Conservation (phyloP, 73 alveolate genomes). For the Uronychia binucleata region DNA sequence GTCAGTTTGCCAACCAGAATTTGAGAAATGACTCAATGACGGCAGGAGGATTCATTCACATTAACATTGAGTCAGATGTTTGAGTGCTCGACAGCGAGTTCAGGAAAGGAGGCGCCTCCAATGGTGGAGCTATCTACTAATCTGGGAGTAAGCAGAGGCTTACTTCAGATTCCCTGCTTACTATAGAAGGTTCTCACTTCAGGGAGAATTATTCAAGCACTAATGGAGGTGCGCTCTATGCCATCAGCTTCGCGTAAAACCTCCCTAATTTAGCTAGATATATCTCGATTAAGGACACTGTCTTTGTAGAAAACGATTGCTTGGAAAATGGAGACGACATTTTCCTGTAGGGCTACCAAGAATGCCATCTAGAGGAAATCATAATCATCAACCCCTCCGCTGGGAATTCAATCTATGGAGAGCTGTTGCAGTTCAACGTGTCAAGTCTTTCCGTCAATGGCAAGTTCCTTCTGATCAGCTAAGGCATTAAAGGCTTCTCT, state of each 20-base stretch:
- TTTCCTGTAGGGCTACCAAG: neutral
- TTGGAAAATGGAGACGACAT: neutral
- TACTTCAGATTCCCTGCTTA: neutral
- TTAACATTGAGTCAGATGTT: neutral
- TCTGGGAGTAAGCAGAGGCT: slow-evolving; percentile 5
- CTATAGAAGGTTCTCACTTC: neutral
- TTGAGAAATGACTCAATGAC: neutral
- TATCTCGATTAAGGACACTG: neutral
- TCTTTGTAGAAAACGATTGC: no score
- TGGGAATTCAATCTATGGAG: neutral
- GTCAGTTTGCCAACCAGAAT: neutral
- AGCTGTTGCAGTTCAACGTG: neutral
- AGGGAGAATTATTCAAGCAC: neutral
- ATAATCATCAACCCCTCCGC: neutral
- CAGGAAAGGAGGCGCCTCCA: slow-evolving; percentile 11
- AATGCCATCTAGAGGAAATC: neutral
- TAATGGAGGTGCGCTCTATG: neutral
- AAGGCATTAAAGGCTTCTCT: neutral
- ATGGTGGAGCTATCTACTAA: slow-evolving; percentile 17
- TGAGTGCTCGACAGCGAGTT: neutral
- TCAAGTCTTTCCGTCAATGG: neutral
- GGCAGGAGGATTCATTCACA: slow-evolving; percentile 7
- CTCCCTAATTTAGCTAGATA: neutral
- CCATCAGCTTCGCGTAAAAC: neutral
- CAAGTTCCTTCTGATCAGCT: neutral